These are phyloP conservation scores for Salmacisia buchloeana DNA, from an alignment of 1,284 basidiomycete species.

Conservation along the genomic window DNA sequence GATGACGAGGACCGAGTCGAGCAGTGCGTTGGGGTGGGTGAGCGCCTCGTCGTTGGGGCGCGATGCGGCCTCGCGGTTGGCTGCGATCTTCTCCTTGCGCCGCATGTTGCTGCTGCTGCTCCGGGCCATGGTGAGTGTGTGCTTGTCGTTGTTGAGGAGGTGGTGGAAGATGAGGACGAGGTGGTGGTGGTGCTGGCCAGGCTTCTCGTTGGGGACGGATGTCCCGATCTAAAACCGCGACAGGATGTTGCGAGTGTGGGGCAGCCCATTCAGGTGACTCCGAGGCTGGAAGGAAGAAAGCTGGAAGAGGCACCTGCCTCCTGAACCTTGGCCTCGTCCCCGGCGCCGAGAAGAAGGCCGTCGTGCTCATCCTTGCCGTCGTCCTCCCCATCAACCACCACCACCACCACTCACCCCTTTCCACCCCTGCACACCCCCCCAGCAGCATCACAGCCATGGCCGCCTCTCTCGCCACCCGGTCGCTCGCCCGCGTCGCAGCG, in stretches of 20 bases:
- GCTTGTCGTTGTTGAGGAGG: background rate
- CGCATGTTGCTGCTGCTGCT: too few species aligned
- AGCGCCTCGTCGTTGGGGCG: background rate
- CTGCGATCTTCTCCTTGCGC: background rate
- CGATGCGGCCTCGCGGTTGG: background rate
- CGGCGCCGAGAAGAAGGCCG: too few species aligned
- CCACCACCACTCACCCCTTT: background rate
- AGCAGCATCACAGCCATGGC: background rate
- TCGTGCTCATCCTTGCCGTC: background rate
- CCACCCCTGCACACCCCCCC: background rate
- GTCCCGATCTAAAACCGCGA: too few species aligned
- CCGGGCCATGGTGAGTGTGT: background rate
- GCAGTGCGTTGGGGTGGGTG: conserved; percentile 8
- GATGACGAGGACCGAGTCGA: conserved; percentile 14
- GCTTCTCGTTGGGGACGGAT: too few species aligned
- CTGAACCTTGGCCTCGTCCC: too few species aligned
- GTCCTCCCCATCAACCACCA: background rate
- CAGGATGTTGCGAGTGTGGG: too few species aligned
- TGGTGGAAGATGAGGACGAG: background rate
- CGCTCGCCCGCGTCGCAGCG: conserved; percentile 28
- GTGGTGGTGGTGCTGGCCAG: too few species aligned
- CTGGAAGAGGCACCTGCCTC: background rate
- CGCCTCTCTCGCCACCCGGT: conserved; percentile 23
- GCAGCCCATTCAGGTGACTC: background rate
- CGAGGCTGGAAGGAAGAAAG: background rate